Percentiles rank a stretch among this genome's conserved stretches.
Conservation (phyloP, 108 stramenopile genomes). For the Cyclostephanos invisitatus region DNA sequence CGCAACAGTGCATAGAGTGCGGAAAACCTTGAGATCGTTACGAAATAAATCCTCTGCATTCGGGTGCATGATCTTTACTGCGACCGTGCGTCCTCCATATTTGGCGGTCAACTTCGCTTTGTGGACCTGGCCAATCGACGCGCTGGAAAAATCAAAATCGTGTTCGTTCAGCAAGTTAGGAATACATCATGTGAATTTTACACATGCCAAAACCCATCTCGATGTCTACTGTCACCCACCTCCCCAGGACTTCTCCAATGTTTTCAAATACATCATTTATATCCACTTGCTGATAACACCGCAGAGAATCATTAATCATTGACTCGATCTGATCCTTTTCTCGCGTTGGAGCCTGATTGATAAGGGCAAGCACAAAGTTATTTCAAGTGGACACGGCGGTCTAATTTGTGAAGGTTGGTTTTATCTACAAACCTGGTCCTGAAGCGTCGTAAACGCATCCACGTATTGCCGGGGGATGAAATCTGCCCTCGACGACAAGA, state of each 20-base stretch:
- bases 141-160: slow-evolving; percentile 25
- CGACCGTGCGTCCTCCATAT: slow-evolving; percentile 44
- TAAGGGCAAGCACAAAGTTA: no score
- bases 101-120: slow-evolving; percentile 48
- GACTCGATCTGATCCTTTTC: slow-evolving; percentile 44
- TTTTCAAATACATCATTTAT: slow-evolving; percentile 69
- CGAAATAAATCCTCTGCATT: slow-evolving; percentile 62
- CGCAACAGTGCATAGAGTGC: slow-evolving; percentile 65
- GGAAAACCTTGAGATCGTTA: slow-evolving; percentile 71
- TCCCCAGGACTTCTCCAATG: slow-evolving; percentile 62
- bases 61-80: slow-evolving; percentile 77
- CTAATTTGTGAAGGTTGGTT: no score
- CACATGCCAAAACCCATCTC: no score
- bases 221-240: neutral
- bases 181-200: no score
- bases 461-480: slow-evolving; percentile 73
- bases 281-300: slow-evolving; percentile 26
- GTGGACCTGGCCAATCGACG: slow-evolving; percentile 75
- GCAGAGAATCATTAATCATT: slow-evolving; percentile 47
- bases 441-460: slow-evolving; percentile 53
- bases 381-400: no score
- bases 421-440: slow-evolving; percentile 41
- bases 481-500: slow-evolving; percentile 66
- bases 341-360: slow-evolving; percentile 53
- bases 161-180: neutral